Conservation (phyloP, 441 rosid species). For the Geranium incanum region DNA sequence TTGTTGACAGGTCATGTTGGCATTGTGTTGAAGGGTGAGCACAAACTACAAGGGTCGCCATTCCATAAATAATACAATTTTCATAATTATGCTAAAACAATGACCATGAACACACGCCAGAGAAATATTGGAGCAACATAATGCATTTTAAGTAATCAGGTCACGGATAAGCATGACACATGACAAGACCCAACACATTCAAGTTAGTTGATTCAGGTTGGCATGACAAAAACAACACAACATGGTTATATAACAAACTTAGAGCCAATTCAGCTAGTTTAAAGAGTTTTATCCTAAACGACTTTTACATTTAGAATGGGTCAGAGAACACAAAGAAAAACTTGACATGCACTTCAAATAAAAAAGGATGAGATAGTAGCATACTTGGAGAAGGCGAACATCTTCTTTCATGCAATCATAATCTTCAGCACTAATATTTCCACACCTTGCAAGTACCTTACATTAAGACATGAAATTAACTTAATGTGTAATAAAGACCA, state of each 20-base stretch:
- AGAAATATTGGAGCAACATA: background rate
- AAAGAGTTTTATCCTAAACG: background rate
- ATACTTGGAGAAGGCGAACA: constrained; percentile 56
- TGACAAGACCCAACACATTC: background rate
- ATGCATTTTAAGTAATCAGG: background rate
- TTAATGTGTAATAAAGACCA: constrained; percentile 15
- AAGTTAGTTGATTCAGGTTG: background rate
- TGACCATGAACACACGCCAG: constrained; percentile 13
- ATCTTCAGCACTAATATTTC: constrained; percentile 68
- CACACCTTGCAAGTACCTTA: constrained; percentile 63
- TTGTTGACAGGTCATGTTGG: background rate
- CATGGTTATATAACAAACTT: background rate
- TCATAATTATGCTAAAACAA: background rate
- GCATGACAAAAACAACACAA: background rate
- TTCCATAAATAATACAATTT: background rate
- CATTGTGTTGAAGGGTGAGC: background rate
- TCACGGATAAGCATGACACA: background rate
- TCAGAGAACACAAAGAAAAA: background rate
- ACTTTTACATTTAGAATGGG: background rate
- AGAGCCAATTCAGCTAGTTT: background rate
- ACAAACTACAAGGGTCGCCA: background rate
- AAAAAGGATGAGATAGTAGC: constrained; percentile 5
- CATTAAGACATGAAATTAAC: constrained; percentile 21
- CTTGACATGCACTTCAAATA: background rate
- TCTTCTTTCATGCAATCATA: constrained; percentile 67